Conservation (phyloP, 225 moss, liverwort and hornwort genomes). For the Physcomitrium patens region DNA sequence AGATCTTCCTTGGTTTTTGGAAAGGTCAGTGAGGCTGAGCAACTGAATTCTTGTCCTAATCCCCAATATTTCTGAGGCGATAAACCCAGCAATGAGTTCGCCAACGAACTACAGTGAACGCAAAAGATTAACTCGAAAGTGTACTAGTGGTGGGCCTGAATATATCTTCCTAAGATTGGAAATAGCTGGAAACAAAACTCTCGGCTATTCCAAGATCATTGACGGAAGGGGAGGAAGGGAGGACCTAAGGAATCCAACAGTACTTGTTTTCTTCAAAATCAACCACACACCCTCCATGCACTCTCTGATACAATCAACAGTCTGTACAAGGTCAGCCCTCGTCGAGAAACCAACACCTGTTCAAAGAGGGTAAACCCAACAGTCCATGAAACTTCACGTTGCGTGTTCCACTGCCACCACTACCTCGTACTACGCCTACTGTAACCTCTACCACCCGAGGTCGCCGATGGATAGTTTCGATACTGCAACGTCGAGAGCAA, state of each 20-base stretch:
- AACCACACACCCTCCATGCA: neutral
- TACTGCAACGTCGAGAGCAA: neutral
- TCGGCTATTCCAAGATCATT: neutral
- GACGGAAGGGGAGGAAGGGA: no score
- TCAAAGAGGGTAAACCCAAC: neutral
- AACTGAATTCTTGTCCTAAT: conserved; percentile 25
- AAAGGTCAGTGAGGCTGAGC: neutral
- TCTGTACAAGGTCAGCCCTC: neutral
- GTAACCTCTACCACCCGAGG: conserved; percentile 17
- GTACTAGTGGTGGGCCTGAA: neutral
- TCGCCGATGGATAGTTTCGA: conserved; percentile 26
- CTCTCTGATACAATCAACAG: neutral
- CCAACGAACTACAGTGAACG: neutral
- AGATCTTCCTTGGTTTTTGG: neutral
- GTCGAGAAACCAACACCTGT: neutral
- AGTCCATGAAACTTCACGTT: conserved; percentile 4
- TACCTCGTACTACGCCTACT: neutral
- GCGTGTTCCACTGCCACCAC: conserved; percentile 6
- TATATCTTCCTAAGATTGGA: neutral
- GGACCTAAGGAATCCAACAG: neutral
- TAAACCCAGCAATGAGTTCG: neutral
- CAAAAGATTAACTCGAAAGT: neutral
- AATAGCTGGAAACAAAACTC: conserved; percentile 8
- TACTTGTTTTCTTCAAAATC: neutral
- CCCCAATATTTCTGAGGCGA: neutral